Evolutionary conservation across 805 yeast species (phyloP).

Genomic region (Metschnikowia colocasiae): DNA sequence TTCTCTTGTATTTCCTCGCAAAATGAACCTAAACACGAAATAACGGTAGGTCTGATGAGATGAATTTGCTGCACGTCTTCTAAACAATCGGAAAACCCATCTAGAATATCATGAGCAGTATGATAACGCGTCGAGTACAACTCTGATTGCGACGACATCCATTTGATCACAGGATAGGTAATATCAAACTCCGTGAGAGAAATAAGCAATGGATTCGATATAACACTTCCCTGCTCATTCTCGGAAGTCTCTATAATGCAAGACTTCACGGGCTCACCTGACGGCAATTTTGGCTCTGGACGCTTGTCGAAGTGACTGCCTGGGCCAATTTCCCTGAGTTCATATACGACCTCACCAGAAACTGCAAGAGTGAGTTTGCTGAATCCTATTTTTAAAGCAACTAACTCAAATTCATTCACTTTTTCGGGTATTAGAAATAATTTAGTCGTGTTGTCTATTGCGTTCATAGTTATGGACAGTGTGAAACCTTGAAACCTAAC

Average conservation of each 20-base stretch:
- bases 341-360: conserved; percentile 8
- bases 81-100: conserved; percentile 7
- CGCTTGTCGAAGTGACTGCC: conserved; percentile 13
- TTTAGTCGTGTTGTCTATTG: conserved; percentile 8
- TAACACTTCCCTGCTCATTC: conserved; percentile 7
- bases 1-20: conserved; percentile 34
- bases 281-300: conserved; percentile 15
- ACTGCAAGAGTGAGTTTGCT: conserved; percentile 9
- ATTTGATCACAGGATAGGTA: conserved; percentile 9
- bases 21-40: conserved; percentile 12
- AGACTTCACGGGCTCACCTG: conserved; percentile 19
- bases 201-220: conserved; percentile 11
- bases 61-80: background rate
- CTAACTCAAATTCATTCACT: conserved; percentile 2
- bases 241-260: conserved; percentile 9
- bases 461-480: background rate
- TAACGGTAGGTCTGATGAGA: background rate
- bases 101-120: conserved; percentile 13
- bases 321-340: conserved; percentile 17
- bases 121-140: conserved; percentile 11
- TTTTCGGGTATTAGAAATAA: conserved; percentile 13
- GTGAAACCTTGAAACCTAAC: background rate
- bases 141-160: conserved; percentile 7
- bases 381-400: conserved; percentile 1
- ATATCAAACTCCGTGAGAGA: conserved; percentile 12